These are phyloP conservation scores for Penicillium cataractarum DNA, from an alignment of 495 filamentous ascomycete genomes.

Conservation along the genomic window DNA sequence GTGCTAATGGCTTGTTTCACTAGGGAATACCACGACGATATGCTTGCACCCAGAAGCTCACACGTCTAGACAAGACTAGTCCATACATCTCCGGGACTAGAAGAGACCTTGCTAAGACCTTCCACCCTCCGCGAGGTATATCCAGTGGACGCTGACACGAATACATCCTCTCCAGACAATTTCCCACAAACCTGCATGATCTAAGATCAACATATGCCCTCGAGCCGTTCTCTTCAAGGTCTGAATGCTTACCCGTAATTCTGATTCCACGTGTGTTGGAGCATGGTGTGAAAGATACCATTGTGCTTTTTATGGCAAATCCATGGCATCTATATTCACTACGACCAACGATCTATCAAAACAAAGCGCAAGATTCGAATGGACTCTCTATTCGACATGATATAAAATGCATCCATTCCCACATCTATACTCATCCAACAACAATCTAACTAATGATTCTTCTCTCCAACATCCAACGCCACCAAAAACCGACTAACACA, in stretches of 20 bases:
- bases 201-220: neutral
- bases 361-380: neutral
- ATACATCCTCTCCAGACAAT: neutral
- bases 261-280: neutral
- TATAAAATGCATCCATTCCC: neutral
- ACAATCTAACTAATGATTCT: conserved; percentile 42
- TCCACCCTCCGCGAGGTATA: neutral
- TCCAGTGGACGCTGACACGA: neutral
- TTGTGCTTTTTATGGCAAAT: neutral
- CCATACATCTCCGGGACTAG: neutral
- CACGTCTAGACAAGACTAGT: neutral
- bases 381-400: neutral
- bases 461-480: conserved; percentile 76
- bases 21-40: neutral
- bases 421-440: neutral
- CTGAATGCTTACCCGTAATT: neutral
- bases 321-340: neutral
- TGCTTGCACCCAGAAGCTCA: neutral
- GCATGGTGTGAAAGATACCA: neutral
- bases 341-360: neutral
- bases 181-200: neutral
- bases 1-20: neutral
- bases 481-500: conserved; percentile 86
- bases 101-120: neutral
- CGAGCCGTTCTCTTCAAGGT: neutral